These are phyloP conservation scores for Candida sp. DNA, from an alignment of 1,139 yeast genomes.

Conservation along the genomic window DNA sequence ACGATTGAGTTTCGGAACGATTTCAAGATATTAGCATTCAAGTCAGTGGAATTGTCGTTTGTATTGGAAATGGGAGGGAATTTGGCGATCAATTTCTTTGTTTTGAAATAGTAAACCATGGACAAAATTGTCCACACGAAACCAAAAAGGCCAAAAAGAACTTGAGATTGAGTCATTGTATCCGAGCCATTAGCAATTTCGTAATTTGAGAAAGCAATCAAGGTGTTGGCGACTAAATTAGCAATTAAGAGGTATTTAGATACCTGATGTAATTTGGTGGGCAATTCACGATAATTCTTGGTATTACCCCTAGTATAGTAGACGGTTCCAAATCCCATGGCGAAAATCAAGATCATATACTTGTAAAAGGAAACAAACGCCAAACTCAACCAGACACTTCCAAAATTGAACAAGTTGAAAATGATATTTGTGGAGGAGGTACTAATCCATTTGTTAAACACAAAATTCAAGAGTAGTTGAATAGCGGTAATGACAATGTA, in stretches of 20 bases:
- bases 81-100: conserved; percentile 24
- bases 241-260: conserved; percentile 14
- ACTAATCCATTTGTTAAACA: conserved; percentile 15
- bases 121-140: conserved; percentile 15
- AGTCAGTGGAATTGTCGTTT: conserved; percentile 15
- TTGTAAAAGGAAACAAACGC: conserved; percentile 6
- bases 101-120: conserved; percentile 21
- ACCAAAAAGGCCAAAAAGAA: conserved; percentile 6
- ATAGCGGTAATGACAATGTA: conserved; percentile 10
- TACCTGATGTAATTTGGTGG: conserved; percentile 14
- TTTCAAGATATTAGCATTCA: conserved; percentile 17
- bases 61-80: conserved; percentile 26
- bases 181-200: background rate
- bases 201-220: conserved; percentile 1
- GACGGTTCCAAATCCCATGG: conserved; percentile 41
- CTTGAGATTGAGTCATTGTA: conserved; percentile 2
- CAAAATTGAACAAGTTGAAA: conserved; percentile 3
- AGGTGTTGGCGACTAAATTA: conserved; percentile 7
- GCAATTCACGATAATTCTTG: conserved; percentile 24
- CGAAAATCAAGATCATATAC: conserved; percentile 21
- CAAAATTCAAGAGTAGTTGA: conserved; percentile 10
- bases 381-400: conserved; percentile 3
- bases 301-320: conserved; percentile 25
- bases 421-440: conserved; percentile 1
- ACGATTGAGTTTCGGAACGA: conserved; percentile 28